Evolutionary conservation across 257 asterid species (phyloP).

Genomic region (Solanum arcanum): DNA sequence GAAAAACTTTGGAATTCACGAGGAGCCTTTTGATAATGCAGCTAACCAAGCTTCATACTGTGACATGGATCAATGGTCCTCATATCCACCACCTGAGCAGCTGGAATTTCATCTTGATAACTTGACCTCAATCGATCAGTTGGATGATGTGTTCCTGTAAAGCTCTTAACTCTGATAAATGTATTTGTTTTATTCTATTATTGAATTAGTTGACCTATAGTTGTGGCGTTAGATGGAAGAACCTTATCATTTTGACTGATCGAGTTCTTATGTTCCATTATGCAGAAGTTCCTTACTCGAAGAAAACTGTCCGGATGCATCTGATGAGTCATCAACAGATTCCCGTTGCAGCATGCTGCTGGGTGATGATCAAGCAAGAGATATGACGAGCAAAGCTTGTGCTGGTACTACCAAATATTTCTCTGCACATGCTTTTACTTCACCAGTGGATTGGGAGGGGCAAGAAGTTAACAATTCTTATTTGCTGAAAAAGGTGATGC

Average conservation of each 20-base stretch:
- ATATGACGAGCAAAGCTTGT: slow-evolving; percentile 3
- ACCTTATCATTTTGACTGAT: not conserved
- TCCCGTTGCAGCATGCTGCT: slow-evolving; percentile 12
- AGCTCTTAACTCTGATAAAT: not conserved
- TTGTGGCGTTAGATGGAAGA: not conserved
- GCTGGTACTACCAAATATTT: not conserved
- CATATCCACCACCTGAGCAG: not conserved
- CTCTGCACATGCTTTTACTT: not conserved
- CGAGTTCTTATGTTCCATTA: not conserved
- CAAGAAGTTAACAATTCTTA: not conserved
- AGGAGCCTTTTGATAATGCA: not conserved
- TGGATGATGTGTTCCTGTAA: not conserved
- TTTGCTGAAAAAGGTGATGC: slow-evolving; percentile 16
- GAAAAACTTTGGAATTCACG: not conserved
- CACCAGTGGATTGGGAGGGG: not conserved
- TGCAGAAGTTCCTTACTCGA: slow-evolving; percentile 30
- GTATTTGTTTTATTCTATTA: not conserved
- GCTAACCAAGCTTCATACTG: not conserved
- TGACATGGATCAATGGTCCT: not conserved
- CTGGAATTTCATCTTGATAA: not conserved
- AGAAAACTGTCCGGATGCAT: slow-evolving; percentile 11
- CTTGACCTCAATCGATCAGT: not conserved
- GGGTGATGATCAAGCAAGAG: not conserved
- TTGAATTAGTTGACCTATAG: not conserved
- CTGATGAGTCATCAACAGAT: slow-evolving; percentile 8